Evolutionary conservation across 768 basidiomycete species (phyloP).

Genomic region (Lactarius pseudohatsudake): DNA sequence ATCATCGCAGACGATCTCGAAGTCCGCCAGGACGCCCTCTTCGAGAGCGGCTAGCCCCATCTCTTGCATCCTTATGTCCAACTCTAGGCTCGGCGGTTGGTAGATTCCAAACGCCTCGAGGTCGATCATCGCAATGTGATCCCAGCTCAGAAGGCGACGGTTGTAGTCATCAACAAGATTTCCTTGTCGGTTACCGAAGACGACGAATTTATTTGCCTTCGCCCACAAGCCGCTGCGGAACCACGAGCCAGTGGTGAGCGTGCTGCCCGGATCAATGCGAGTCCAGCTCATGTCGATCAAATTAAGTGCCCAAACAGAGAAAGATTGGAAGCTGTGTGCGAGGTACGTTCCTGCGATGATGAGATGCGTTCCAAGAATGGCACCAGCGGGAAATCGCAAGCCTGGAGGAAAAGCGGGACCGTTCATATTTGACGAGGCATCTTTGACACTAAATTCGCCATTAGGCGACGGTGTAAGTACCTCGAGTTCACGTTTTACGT

Average conservation of each 20-base stretch:
- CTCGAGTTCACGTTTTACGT: conserved; percentile 94
- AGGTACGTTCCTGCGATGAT: conserved; percentile 96
- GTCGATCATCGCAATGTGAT: conserved; percentile 87
- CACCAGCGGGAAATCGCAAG: conserved; percentile 93
- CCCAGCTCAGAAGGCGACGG: conserved; percentile 85
- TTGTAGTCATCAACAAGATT: conserved; percentile 93
- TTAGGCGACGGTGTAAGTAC: conserved; percentile 81
- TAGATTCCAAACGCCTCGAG: conserved; percentile 96
- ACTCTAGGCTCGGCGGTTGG: conserved; percentile 69
- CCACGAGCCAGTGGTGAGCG: conserved; percentile 88
- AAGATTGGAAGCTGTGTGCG: conserved; percentile 90
- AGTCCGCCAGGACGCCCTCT: conserved; percentile 80
- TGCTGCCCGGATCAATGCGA: conserved; percentile 84
- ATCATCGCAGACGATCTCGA: conserved; percentile 91
- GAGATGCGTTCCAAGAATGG: conserved; percentile 85
- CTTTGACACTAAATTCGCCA: conserved; percentile 72
- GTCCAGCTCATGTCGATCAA: conserved; percentile 81
- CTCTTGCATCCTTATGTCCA: conserved; percentile 75
- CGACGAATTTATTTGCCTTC: conserved; percentile 78
- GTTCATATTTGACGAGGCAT: conserved; percentile 78
- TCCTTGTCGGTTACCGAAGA: conserved; percentile 87
- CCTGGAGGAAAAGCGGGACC: conserved; percentile 88
- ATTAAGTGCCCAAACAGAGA: conserved; percentile 95
- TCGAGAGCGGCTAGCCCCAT: conserved; percentile 83
- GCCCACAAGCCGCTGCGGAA: conserved; percentile 89